Conservation (phyloP, 192 early-diverging fungal species). For the Phycomyces nitens region DNA sequence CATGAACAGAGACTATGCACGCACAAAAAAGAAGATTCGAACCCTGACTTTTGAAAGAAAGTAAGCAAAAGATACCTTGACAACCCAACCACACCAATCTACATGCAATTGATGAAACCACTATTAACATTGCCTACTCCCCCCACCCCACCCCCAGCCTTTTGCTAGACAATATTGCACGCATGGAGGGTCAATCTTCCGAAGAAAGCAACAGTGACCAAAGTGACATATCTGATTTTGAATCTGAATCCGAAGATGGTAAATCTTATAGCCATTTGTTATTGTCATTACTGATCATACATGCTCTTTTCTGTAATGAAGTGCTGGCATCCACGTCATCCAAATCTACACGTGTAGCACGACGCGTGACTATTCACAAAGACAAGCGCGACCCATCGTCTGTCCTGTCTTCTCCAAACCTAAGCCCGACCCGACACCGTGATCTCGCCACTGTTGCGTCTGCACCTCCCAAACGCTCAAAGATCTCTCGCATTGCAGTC, state of each 20-base stretch:
- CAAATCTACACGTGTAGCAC: conserved; percentile 1
- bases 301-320: neutral
- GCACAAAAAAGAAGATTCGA: conserved; percentile 24
- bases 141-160: conserved; percentile 12
- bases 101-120: neutral
- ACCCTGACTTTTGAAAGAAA: conserved; percentile 24
- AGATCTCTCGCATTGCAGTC: conserved; percentile 18
- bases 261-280: neutral
- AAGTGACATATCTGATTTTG: conserved; percentile 22
- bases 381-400: conserved; percentile 2
- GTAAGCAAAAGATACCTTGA: neutral
- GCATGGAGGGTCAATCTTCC: conserved; percentile 14
- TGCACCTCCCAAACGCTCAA: conserved; percentile 28
- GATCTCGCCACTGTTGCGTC: conserved; percentile 20
- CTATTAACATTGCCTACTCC: neutral
- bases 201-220: conserved; percentile 26
- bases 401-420: neutral
- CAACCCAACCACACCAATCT: neutral
- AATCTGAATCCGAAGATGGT: conserved; percentile 10
- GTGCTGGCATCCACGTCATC: neutral
- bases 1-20: conserved; percentile 21
- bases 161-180: conserved; percentile 27
- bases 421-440: neutral
- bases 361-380: conserved; percentile 1
- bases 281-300: neutral